Evolutionary conservation across 2,329 filamentous ascomycete species (phyloP).

Genomic region (Colletotrichum cereale): DNA sequence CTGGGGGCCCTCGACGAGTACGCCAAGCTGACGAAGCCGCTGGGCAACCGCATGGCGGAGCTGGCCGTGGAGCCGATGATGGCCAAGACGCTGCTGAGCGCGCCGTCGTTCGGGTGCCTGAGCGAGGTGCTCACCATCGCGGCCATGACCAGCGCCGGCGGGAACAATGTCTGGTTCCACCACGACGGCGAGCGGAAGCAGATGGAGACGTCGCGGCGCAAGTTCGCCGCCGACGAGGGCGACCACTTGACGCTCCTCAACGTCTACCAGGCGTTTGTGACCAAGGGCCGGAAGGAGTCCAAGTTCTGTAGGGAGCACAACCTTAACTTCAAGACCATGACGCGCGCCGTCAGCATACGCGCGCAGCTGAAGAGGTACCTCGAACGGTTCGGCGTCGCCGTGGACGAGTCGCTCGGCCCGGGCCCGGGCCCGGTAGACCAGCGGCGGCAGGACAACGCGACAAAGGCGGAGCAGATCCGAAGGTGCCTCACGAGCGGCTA

Average conservation of each 20-base stretch:
- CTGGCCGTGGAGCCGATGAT: conserved; percentile 96
- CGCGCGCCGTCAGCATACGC: conserved; percentile 85
- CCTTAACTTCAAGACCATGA: conserved; percentile 88
- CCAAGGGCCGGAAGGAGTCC: conserved; percentile 83
- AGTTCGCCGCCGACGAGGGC: conserved; percentile 92
- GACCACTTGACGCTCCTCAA: conserved; percentile 95
- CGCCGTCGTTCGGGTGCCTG: conserved; percentile 80
- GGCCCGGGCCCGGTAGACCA: conserved; percentile 23
- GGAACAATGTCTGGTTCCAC: conserved; percentile 83
- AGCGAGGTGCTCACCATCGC: conserved; percentile 91
- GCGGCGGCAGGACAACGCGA: conserved; percentile 46
- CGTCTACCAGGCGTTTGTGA: conserved; percentile 90
- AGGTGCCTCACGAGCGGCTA: conserved; percentile 90
- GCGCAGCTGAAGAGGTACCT: conserved; percentile 89
- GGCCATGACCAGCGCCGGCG: conserved; percentile 91
- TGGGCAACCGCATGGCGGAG: conserved; percentile 94
- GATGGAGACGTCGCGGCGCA: conserved; percentile 79
- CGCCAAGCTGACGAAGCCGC: conserved; percentile 87
- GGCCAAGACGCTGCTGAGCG: conserved; percentile 85
- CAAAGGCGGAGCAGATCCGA: conserved; percentile 78
- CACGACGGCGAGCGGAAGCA: conserved; percentile 82
- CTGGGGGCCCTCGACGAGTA: conserved; percentile 90
- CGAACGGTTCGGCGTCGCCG: conserved; percentile 82
- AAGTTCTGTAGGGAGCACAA: conserved; percentile 90
- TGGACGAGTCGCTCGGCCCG: conserved; percentile 69